phyloP scores from a whole-genome alignment of 371 early-diverging fungal species.

The Lichtheimia hyalospora region DNA sequence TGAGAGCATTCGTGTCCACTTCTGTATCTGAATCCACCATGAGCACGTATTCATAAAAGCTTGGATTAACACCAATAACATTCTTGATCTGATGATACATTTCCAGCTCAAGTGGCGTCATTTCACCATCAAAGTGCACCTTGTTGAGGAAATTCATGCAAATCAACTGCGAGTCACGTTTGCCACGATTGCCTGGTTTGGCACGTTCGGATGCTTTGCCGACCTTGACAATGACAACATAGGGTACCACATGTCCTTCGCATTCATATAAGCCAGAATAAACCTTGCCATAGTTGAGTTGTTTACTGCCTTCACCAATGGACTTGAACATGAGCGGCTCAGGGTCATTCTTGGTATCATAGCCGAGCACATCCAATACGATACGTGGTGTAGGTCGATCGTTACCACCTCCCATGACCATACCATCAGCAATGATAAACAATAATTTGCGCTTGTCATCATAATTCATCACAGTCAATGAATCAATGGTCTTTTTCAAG shows the following conservation, averaged over 20 bases:
- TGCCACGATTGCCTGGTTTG: constrained; percentile 98
- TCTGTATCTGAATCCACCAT: constrained; percentile 97
- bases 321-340: constrained; percentile 93
- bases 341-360: constrained; percentile 85
- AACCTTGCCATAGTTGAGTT: constrained; percentile 96
- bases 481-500: constrained; percentile 88
- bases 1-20: constrained; percentile 81
- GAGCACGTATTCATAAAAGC: constrained; percentile 89
- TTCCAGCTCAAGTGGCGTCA: constrained; percentile 91
- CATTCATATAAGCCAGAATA: constrained; percentile 97
- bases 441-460: constrained; percentile 96
- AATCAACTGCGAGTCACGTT: constrained; percentile 99
- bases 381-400: constrained; percentile 97
- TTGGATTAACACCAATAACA: constrained; percentile 86
- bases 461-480: constrained; percentile 87
- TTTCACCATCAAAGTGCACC: constrained; percentile 90
- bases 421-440: constrained; percentile 89
- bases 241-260: constrained; percentile 89
- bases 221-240: constrained; percentile 93
- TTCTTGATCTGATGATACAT: constrained; percentile 92
- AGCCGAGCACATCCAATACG: constrained; percentile 92
- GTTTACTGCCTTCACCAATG: constrained; percentile 87
- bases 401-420: constrained; percentile 96
- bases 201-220: constrained; percentile 81
- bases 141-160: constrained; percentile 98